Percentiles rank a stretch among this genome's conserved stretches.
Evolutionary conservation across 2,329 filamentous ascomycete genomes (phyloP).

Genomic region (Exophiala xenobiotica): DNA sequence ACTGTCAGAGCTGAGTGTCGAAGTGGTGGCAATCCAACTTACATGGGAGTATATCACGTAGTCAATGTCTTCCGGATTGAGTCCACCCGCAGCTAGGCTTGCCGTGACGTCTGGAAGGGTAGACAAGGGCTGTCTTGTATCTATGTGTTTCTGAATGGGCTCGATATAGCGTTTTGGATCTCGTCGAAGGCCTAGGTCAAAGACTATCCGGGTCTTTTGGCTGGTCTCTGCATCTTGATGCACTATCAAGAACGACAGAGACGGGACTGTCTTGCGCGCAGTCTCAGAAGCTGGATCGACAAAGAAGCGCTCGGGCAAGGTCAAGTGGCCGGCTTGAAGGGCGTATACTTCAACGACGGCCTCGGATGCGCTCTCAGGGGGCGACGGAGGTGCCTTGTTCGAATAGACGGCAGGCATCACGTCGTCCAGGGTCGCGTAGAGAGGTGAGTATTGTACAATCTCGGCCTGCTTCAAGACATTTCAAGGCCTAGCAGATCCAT

Average conservation of each 20-base stretch:
- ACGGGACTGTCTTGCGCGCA: slow-evolving; percentile 32
- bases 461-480: slow-evolving; percentile 6
- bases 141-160: slow-evolving; percentile 31
- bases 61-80: slow-evolving; percentile 42
- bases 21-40: slow-evolving; percentile 17
- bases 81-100: slow-evolving; percentile 38
- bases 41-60: slow-evolving; percentile 44
- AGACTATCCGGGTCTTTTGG: slow-evolving; percentile 31
- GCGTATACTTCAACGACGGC: slow-evolving; percentile 38
- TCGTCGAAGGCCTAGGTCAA: slow-evolving; percentile 35
- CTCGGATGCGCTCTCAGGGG: slow-evolving; percentile 22
- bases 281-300: slow-evolving; percentile 30
- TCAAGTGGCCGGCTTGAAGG: slow-evolving; percentile 35
- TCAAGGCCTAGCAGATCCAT: slow-evolving; percentile 2
- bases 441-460: background rate
- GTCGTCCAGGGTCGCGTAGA: slow-evolving; percentile 2
- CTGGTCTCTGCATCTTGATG: slow-evolving; percentile 24
- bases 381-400: slow-evolving; percentile 22
- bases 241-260: slow-evolving; percentile 35
- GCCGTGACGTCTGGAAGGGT: slow-evolving; percentile 32
- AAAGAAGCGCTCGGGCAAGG: slow-evolving; percentile 33
- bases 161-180: slow-evolving; percentile 27
- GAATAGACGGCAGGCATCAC: slow-evolving; percentile 22
- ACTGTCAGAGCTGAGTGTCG: too few relatives aligned
- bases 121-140: slow-evolving; percentile 30